Evolutionary conservation across 139 green algal species (phyloP).

Genomic region (Edaphochlamys debaryana): DNA sequence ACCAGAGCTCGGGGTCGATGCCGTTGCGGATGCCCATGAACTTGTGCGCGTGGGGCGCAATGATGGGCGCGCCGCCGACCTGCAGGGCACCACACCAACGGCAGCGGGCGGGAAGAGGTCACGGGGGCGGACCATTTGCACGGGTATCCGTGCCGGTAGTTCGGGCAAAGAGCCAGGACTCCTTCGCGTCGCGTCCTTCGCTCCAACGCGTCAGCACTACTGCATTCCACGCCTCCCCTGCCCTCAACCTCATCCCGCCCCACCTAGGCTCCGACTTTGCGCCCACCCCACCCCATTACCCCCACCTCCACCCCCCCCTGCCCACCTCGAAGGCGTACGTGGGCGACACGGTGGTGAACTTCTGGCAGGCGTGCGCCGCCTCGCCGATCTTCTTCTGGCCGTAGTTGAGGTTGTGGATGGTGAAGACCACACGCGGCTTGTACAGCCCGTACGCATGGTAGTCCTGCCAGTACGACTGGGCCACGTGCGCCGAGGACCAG

Average conservation of each 20-base stretch:
- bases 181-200: too few species aligned
- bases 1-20: conserved; percentile 98
- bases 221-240: too few species aligned
- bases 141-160: too few species aligned
- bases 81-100: too few species aligned
- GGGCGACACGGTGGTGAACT: conserved; percentile 95
- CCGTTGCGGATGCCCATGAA: conserved; percentile 93
- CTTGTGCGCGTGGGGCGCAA: conserved; percentile 74
- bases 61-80: conserved; percentile 68
- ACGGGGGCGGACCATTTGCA: too few species aligned
- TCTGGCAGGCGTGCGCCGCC: conserved; percentile 82
- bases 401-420: conserved; percentile 97
- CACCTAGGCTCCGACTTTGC: too few species aligned
- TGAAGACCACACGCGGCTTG: conserved; percentile 91
- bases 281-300: too few species aligned
- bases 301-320: too few species aligned
- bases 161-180: too few species aligned
- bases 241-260: too few species aligned
- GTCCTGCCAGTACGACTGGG: conserved; percentile 68
- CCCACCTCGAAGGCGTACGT: conserved; percentile 92
- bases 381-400: conserved; percentile 88
- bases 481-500: conserved; percentile 89
- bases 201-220: too few species aligned
- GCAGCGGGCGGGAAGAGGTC: too few species aligned
- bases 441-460: conserved; percentile 91